These are phyloP conservation scores for Moesziomyces sp. DNA, from an alignment of 1,284 basidiomycete species.

Conservation along the genomic window DNA sequence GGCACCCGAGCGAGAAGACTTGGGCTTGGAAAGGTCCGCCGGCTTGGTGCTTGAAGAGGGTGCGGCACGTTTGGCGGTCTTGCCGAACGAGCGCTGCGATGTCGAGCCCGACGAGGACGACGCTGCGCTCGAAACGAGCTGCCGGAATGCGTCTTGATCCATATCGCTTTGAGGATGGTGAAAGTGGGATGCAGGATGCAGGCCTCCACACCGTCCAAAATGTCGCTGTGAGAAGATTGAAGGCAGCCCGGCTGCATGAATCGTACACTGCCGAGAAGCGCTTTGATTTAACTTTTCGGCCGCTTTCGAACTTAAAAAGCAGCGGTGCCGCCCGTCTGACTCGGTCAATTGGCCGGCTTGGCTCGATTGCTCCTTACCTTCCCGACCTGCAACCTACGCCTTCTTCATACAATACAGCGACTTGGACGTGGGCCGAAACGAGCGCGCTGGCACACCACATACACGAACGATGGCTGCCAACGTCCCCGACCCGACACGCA, in stretches of 20 bases:
- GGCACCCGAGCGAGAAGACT: not conserved
- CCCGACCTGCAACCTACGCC: not conserved
- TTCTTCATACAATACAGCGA: constrained; percentile 3
- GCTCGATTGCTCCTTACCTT: not conserved
- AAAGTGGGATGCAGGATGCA: constrained; percentile 3
- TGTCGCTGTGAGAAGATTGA: not conserved
- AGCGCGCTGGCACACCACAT: not conserved
- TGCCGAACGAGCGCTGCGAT: constrained; percentile 23
- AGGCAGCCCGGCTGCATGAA: not conserved
- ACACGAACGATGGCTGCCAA: constrained; percentile 43
- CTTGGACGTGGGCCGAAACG: not conserved
- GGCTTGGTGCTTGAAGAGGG: constrained; percentile 10
- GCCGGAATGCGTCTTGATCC: constrained; percentile 60
- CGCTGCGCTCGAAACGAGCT: constrained; percentile 34
- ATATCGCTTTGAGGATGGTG: constrained; percentile 11
- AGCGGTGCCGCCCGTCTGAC: not conserved
- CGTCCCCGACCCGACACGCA: constrained; percentile 35
- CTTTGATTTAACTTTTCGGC: not conserved
- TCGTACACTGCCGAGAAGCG: not conserved
- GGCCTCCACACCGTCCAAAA: not conserved
- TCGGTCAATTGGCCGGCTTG: constrained; percentile 35
- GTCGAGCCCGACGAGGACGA: constrained; percentile 8
- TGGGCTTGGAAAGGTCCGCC: constrained; percentile 31
- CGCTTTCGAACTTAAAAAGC: not conserved
- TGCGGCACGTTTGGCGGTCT: constrained; percentile 3